Evolutionary conservation across 139 green algal genomes (phyloP).

Genomic region (Choricystis sp.): DNA sequence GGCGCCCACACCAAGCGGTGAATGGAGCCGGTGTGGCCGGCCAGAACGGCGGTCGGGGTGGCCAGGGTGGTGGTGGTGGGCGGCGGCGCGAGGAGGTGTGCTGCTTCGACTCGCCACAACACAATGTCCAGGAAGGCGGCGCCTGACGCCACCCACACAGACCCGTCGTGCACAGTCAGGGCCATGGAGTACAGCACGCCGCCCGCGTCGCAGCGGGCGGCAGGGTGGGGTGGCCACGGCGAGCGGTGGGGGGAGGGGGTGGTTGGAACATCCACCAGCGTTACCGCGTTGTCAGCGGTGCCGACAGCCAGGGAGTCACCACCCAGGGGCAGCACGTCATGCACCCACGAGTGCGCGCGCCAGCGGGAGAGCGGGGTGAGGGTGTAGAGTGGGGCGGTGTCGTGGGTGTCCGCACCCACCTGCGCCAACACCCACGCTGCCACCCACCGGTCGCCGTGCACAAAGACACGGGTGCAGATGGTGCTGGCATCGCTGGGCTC

Average conservation of each 20-base stretch:
- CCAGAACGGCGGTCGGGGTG: background rate
- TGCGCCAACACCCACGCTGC: no score
- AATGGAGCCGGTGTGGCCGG: background rate
- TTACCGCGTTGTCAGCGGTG: background rate
- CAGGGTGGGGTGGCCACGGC: background rate
- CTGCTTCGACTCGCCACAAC: background rate
- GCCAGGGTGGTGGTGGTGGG: background rate
- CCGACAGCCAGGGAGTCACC: background rate
- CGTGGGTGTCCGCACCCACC: no score
- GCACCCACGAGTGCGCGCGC: background rate
- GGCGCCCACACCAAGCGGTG: background rate
- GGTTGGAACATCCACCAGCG: background rate
- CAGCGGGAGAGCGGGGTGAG: background rate
- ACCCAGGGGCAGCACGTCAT: background rate
- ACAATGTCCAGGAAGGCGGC: background rate
- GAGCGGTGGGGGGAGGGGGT: background rate
- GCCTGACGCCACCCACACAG: background rate
- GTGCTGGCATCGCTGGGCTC: no score
- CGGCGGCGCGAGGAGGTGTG: background rate
- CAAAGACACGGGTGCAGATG: no score
- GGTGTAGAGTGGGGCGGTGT: no score
- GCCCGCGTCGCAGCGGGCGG: background rate
- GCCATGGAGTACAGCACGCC: background rate
- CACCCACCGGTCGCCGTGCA: no score
- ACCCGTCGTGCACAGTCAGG: background rate